These are phyloP conservation scores for Houttuynia cordata DNA, from an alignment of 164 flowering plant species.

Conservation along the genomic window DNA sequence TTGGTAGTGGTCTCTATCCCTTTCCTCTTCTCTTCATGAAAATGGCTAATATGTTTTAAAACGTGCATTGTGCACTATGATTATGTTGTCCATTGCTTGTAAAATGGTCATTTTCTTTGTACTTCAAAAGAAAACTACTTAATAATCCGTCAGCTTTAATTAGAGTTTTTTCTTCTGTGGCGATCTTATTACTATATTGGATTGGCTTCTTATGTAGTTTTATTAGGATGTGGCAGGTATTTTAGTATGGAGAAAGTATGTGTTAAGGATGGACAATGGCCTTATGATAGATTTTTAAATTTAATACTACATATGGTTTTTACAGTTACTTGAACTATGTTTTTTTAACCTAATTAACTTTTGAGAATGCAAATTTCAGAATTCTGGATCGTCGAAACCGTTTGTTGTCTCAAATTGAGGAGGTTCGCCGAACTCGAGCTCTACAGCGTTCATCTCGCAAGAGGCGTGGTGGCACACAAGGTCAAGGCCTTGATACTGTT, in stretches of 20 bases:
- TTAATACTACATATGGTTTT: too few relatives aligned
- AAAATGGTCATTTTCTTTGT: neutral
- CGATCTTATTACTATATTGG: too few relatives aligned
- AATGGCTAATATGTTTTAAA: too few relatives aligned
- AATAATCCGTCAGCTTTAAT: neutral
- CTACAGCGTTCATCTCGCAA: constrained; percentile 84
- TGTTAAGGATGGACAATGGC: neutral
- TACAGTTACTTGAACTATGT: neutral
- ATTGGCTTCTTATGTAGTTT: too few relatives aligned
- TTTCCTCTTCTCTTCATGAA: too few relatives aligned
- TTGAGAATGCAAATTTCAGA: constrained; percentile 25
- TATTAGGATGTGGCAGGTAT: too few relatives aligned
- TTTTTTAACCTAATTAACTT: neutral
- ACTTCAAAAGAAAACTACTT: neutral
- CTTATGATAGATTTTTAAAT: neutral
- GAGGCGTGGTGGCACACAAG: constrained; percentile 58
- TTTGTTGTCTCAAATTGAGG: constrained; percentile 62
- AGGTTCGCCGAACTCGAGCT: constrained; percentile 84
- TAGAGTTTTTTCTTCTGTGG: neutral
- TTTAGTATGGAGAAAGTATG: too few relatives aligned
- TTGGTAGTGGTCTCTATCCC: constrained; percentile 8
- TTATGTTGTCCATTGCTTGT: too few relatives aligned
- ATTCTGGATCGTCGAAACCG: constrained; percentile 52
- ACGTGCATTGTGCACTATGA: too few relatives aligned
- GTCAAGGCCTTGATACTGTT: constrained; percentile 64